These are phyloP conservation scores for Eucalyptus polyanthemos DNA, from an alignment of 345 rosid genomes.

Conservation along the genomic window DNA sequence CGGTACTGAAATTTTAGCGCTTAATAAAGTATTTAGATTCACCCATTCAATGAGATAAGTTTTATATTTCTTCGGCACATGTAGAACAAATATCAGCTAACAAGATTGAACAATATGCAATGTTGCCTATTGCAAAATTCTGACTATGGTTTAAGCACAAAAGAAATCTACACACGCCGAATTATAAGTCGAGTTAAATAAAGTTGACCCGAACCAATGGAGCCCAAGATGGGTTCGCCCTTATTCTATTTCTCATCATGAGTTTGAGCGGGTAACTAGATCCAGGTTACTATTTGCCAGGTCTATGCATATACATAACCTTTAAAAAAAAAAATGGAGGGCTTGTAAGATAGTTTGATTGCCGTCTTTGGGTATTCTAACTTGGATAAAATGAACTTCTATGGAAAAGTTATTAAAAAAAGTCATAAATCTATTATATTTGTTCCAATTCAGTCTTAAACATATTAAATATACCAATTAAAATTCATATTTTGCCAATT, in stretches of 20 bases:
- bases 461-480: no score
- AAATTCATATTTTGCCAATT: no score
- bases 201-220: background rate
- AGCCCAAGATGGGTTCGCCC: background rate
- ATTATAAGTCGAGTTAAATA: background rate
- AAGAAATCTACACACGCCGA: background rate
- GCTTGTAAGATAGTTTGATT: no score
- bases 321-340: no score
- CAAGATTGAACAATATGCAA: background rate
- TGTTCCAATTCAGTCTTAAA: no score
- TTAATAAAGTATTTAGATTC: no score
- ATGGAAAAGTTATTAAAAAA: no score
- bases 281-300: background rate
- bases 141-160: background rate
- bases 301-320: background rate
- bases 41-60: no score
- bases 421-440: accelerated
- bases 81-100: background rate
- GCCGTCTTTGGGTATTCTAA: no score
- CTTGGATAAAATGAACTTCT: background rate
- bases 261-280: background rate
- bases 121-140: background rate
- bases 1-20: no score
- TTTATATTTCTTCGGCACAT: no score
- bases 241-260: background rate